Percentiles rank a stretch among this genome's conserved stretches.
phyloP scores from a whole-genome alignment of 2,329 filamentous ascomycete species.

The Fusarium sp. region DNA sequence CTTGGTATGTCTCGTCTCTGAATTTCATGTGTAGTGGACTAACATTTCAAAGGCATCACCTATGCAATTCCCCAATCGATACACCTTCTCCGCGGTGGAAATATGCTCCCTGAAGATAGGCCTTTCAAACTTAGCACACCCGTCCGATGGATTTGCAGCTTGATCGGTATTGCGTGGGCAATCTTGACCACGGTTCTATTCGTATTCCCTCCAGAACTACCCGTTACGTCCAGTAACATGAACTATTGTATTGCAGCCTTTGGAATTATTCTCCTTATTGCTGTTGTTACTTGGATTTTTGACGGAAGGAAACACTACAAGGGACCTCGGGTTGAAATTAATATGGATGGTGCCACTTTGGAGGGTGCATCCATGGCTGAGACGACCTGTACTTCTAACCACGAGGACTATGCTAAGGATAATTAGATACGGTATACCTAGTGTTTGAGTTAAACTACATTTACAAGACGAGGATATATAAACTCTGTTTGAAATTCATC shows the following conservation, averaged over 20 bases:
- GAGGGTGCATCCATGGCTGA: slow-evolving; percentile 36
- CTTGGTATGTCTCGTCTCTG: slow-evolving; percentile 54
- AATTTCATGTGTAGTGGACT: slow-evolving; percentile 41
- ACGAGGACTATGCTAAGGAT: slow-evolving; percentile 28
- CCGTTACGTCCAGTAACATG: slow-evolving; percentile 75
- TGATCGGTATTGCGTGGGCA: slow-evolving; percentile 70
- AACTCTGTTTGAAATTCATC: too few species aligned
- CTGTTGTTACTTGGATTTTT: slow-evolving; percentile 58
- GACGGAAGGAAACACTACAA: slow-evolving; percentile 61
- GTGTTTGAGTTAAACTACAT: too few species aligned
- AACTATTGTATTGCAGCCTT: slow-evolving; percentile 66
- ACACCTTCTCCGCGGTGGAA: slow-evolving; percentile 73
- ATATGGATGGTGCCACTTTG: slow-evolving; percentile 23
- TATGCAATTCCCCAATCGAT: slow-evolving; percentile 80
- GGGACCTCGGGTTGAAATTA: slow-evolving; percentile 48
- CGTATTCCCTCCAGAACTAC: slow-evolving; percentile 75
- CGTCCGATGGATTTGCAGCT: slow-evolving; percentile 53
- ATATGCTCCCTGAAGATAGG: slow-evolving; percentile 67
- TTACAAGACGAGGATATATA: too few species aligned
- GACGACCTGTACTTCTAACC: slow-evolving; percentile 32
- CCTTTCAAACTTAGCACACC: slow-evolving; percentile 52
- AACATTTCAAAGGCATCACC: slow-evolving; percentile 58
- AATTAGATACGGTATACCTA: background rate
- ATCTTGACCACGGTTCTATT: slow-evolving; percentile 79
- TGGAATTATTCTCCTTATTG: slow-evolving; percentile 59